Base-by-base conservation (phyloP, 345 rosid genomes). In the Syzygium aqueum region DNA sequence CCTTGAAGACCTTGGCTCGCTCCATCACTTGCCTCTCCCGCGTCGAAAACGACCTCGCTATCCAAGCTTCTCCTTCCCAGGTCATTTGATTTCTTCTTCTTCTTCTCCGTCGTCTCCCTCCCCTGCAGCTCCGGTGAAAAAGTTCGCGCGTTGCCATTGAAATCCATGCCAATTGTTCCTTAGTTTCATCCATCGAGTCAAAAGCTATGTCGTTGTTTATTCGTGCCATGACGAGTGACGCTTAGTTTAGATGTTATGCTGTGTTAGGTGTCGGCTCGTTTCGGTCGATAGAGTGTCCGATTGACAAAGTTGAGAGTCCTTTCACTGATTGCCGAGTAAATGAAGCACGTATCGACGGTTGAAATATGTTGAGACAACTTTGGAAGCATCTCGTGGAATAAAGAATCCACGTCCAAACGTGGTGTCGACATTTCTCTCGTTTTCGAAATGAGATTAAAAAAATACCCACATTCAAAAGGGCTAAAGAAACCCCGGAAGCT, bases 21-120 rank as follows among this genome's bases (percentile, higher is more conserved):
- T 94, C 94, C 37, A 91, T 96, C 91, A 90, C 95, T 27, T 93
- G 95, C 88, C 98, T 96, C 88, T 94, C 96, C 6, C 98, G 98
- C 52, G 89, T 95, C 84, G 97, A 95, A 3, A 93, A 92, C 92
- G 99, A 97, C 93, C 94, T 96, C 84, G 95, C 91, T 43, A 88
- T 95, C 46, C 95, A 95, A 90, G 95, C 96, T 61, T 94, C 97
- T 65, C 90, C 97, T 77, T 89, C 94, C 57, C 95, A 93, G 95
- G 98, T 95, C 46, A 46, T 19, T 65, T 22, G 6, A 28, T 65
- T 65, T 67, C 78, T 33, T 65, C 77, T 9, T 7, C 77, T 65
- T 65, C 13, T 2, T 8, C 23, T 8, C 3, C 46, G 17, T 23
- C 19, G 13, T 67, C 78, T 33, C 22, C 33, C 23, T 67, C 12